Base-by-base conservation (phyloP, 1,284 basidiomycete genomes). In the Cutaneotrichosporon sp. region DNA sequence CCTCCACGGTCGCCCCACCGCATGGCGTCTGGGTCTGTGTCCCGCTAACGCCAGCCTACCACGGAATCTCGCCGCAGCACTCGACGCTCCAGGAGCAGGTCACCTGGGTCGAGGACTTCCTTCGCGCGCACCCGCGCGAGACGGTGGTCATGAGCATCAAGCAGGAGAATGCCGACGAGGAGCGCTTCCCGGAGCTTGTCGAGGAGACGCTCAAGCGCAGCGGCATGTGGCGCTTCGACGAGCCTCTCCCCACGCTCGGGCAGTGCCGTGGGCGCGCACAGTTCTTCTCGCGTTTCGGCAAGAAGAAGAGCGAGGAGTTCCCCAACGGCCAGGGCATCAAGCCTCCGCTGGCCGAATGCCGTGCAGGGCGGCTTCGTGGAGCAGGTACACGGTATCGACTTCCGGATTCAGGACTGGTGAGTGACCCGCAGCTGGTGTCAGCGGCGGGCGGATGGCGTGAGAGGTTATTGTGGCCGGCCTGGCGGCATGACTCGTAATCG, bases 131-230 rank as follows among this genome's bases (percentile, higher is more conserved):
- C 1, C 81, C 79, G 2, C 82, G 82, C 46, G 92, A 95, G 77
- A 89, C 89, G 0, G 75, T 95, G 47, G 83, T 95, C 38, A 86
- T 92, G 80, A 92, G 87, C 13, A 85, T 95, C 75, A 94, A 95
- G 77, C 89, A 94, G 75, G 92, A 95, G 75, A 87, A 68, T 14
- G 73, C 75, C 29, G 63, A 69, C n/a, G 63, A 63, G 51, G 65
- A 68, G 71, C 70, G 66, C 3, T 93, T 93, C 78, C 89, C 89
- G 0, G 69, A 76, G 34, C 75, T 87, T 13, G 88, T 94, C 14
- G 79, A 85, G 43, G 87, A 87, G 59, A 87, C 93, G 47, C 69
- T 67, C 53, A 86, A 87, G 11, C 86, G 86, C 10, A 68, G 79
- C 34, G 84, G 82, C 7, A 85, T 90, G 83, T 94, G 91, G 90